These are phyloP conservation scores for Elsinoe australis DNA, from an alignment of 2,329 filamentous ascomycete species.

Conservation along the genomic window DNA sequence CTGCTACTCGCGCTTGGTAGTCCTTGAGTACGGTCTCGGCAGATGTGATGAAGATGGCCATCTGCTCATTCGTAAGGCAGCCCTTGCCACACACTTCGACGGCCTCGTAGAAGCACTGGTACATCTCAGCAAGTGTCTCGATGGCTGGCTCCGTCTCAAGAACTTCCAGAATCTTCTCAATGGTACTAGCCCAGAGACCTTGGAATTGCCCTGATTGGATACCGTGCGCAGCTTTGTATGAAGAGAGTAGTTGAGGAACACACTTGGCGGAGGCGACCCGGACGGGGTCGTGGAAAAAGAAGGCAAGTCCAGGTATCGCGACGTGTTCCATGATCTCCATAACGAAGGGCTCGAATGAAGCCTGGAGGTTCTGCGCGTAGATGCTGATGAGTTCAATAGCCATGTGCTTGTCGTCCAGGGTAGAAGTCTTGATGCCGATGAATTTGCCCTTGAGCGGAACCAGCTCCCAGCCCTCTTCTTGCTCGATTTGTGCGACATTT, in stretches of 20 bases:
- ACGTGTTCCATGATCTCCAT: conserved; percentile 94
- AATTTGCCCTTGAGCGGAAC: conserved; percentile 96
- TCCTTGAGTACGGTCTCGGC: conserved; percentile 82
- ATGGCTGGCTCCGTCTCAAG: conserved; percentile 89
- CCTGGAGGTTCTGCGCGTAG: conserved; percentile 93
- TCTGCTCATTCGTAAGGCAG: conserved; percentile 68
- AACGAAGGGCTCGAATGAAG: conserved; percentile 83
- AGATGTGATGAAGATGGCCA: conserved; percentile 79
- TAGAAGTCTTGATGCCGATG: conserved; percentile 95
- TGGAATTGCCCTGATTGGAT: conserved; percentile 68
- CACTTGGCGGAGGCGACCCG: conserved; percentile 91
- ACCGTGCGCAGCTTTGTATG: conserved; percentile 88
- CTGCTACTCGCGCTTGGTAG: conserved; percentile 78
- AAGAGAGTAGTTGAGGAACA: conserved; percentile 84
- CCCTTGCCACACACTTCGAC: conserved; percentile 87
- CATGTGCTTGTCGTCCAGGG: conserved; percentile 97
- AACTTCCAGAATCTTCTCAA: conserved; percentile 87
- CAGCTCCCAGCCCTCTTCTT: conserved; percentile 95
- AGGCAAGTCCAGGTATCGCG: conserved; percentile 82
- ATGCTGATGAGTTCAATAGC: conserved; percentile 98
- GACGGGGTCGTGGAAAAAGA: conserved; percentile 99
- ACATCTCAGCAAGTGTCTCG: conserved; percentile 96
- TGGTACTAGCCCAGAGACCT: conserved; percentile 76
- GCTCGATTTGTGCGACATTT: conserved; percentile 82
- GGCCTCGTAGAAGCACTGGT: conserved; percentile 98